Evolutionary conservation across 495 filamentous ascomycete genomes (phyloP), one percentile per base, ranked within the genome.

Genomic region (Aspergillus asperescens): DNA sequence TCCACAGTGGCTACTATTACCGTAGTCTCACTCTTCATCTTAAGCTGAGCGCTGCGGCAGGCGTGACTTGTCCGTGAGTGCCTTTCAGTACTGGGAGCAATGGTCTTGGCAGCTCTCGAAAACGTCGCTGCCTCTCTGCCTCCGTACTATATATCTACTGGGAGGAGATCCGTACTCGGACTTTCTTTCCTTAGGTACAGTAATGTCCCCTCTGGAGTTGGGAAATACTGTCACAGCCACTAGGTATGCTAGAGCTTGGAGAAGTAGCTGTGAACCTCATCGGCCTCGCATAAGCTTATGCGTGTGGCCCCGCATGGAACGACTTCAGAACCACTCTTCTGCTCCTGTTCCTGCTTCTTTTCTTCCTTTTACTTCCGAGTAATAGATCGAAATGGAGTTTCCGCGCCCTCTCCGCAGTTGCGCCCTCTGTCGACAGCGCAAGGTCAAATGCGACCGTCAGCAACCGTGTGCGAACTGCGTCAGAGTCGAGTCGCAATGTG

Each of bases 371-470:
- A n/a, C 23, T 23, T 40, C 38, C 7, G 7, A 12, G 6, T 40
- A 13, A 28, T 5, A 9, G 25, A n/a, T 10, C 12, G 19, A 31
- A 31, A 46, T 46, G 42, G 42, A 46, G 4, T 19, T 13, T 15
- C 37, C 16, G 4, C 42, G 42, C 16, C 42, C 27, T 1, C 42
- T 46, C 6, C 42, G 42, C 18, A 46, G 23, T 16, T 48, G 45
- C 32, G 24, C n/a, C 4, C 19, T 35, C 1, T 48, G 45, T 19
- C 29, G 32, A 10, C 45, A 48, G 45, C 45, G 45, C 24, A 48
- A 48, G 41, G 59, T 73, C 51, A 57, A 61, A 15, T 73, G 70
- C 48, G 65, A 72, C 56, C 70, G 62, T 35, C 38, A 34, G 12
- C 28, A 46, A 5, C 69, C 69, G 18, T 73, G 68, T 43, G 55